Conservation (phyloP, 345 rosid genomes). For the Noccaea caerulescens region DNA sequence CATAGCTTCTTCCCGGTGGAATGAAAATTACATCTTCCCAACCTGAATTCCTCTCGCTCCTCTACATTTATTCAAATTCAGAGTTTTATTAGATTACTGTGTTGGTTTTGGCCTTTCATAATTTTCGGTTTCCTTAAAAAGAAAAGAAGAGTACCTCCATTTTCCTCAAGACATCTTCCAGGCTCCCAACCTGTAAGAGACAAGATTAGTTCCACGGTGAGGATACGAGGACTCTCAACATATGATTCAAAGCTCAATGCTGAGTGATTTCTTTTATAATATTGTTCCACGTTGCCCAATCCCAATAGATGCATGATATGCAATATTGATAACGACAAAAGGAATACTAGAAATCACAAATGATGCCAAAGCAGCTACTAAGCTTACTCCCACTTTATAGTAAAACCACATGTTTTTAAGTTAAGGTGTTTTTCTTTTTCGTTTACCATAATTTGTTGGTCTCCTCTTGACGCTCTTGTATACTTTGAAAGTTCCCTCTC, state of each 20-base stretch:
- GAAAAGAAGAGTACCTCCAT: constrained; percentile 72
- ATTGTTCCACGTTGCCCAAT: not conserved
- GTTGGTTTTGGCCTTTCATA: not conserved
- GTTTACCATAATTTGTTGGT: constrained; percentile 87
- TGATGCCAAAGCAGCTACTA: not conserved
- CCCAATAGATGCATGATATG: not conserved
- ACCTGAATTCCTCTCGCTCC: constrained; percentile 82
- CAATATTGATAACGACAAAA: not conserved
- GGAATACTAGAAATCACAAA: not conserved
- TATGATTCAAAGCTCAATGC: not conserved
- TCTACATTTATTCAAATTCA: constrained; percentile 50
- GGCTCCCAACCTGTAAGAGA: constrained; percentile 76
- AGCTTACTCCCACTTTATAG: not conserved
- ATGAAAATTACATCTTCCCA: constrained; percentile 96
- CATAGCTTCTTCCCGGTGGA: constrained; percentile 91
- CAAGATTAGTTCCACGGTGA: constrained; percentile 28
- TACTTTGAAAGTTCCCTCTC: constrained; percentile 80
- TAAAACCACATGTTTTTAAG: not conserved
- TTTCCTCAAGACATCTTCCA: constrained; percentile 88
- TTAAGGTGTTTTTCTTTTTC: not conserved
- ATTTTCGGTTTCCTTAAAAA: not conserved
- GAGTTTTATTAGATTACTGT: not conserved
- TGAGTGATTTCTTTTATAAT: not conserved
- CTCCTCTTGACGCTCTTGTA: constrained; percentile 74
- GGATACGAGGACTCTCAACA: not conserved